Evolutionary conservation across 192 early-diverging fungal genomes (phyloP), one percentile per base, ranked within the genome.

Genomic region (Ambispora gerdemannii): DNA sequence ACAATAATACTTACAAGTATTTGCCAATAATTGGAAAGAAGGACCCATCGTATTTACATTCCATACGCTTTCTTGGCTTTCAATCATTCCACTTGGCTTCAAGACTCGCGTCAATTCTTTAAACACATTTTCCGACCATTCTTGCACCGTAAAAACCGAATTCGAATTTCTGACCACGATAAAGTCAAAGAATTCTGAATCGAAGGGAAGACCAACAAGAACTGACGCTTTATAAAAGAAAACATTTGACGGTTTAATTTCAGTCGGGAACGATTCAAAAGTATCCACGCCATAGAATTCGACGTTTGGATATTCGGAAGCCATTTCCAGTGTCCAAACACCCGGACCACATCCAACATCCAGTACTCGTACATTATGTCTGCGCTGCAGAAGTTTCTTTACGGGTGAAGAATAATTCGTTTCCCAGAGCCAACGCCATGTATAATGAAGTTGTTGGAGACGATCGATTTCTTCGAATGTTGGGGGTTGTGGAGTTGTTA

Each of bases 261-360:
- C 71, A 0, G 74, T 33, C 3, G 77, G 77, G 32, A 75, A 78
- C 38, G 72, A 75, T 10, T 68, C 77, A 6, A 64, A 53, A 65
- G 75, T 78, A 35, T 78, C 77, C 15, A 78, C 20, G 4, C 71
- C 77, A 25, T 22, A 59, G n/a, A 78, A 61, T 4, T 69, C 24
- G 20, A 55, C 32, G 20, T 33, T 49, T 27, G 70, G 77, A 67
- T 73, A 70, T 0, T 75, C 74, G 20, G 71, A 70, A 7, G 71
- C 77, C 71, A 75, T 70, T 56, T 78, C 77, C 64, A 78, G 56
- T 4, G 68, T 51, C 77, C 77, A 78, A 24, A 62, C 63, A 24
- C 71, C 70, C 28, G 77, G 71, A 25, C 77, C 77, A 71, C 77
- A 78, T 15, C 77, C 53, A 27, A 56, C 20, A 56, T 56, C 53